Conservation (phyloP, 805 yeast species). For the Starmerella floricola region DNA sequence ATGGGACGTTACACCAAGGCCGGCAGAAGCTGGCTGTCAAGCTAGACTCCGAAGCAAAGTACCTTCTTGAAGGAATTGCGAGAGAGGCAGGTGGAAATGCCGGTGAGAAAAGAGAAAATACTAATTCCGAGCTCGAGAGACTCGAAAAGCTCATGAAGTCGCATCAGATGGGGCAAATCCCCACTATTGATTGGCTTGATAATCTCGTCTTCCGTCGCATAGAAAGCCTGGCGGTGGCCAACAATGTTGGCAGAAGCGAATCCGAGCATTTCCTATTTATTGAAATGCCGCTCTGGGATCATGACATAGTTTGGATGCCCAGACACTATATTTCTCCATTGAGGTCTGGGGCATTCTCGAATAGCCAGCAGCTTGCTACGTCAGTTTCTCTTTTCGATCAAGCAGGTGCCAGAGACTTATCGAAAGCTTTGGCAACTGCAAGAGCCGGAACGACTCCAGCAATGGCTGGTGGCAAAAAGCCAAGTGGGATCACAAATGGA, state of each 20-base stretch:
- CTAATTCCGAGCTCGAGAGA: constrained; percentile 37
- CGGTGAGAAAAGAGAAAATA: no score
- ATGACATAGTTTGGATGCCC: constrained; percentile 62
- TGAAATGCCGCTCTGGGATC: constrained; percentile 53
- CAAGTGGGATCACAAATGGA: not conserved
- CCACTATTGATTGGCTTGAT: constrained; percentile 62
- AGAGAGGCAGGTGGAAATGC: no score
- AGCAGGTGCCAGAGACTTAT: constrained; percentile 2
- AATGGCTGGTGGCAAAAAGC: no score
- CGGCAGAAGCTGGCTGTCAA: constrained; percentile 40
- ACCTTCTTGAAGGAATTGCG: not conserved
- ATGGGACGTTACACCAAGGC: constrained; percentile 58
- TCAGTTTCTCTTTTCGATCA: constrained; percentile 21
- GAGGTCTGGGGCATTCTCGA: constrained; percentile 22
- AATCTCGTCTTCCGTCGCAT: constrained; percentile 46
- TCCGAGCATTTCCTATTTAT: constrained; percentile 34
- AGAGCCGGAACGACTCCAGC: no score
- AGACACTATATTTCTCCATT: constrained; percentile 17
- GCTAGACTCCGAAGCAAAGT: constrained; percentile 11
- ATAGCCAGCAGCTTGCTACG: constrained; percentile 23
- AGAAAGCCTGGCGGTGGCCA: constrained; percentile 28
- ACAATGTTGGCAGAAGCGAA: constrained; percentile 7
- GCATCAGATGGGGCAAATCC: constrained; percentile 57
- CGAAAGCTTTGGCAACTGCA: not conserved
- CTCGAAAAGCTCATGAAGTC: constrained; percentile 44